Evolutionary conservation across 2,329 filamentous ascomycete genomes (phyloP).

Genomic region (Dothideomycetidae sp.): DNA sequence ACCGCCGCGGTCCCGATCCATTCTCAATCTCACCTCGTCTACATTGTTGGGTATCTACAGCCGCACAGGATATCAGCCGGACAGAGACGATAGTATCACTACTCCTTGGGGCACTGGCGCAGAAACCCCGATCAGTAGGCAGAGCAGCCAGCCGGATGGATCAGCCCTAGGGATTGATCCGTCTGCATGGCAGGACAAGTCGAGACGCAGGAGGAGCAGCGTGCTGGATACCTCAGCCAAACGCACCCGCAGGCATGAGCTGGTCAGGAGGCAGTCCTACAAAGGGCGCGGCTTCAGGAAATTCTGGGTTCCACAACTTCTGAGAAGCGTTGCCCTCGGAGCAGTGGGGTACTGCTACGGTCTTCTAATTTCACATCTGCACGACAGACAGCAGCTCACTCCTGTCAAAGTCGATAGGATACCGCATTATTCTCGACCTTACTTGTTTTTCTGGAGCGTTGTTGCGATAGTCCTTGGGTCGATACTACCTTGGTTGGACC

Average conservation of each 20-base stretch:
- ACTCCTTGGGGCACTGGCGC: constrained; percentile 71
- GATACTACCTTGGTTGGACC: constrained; percentile 72
- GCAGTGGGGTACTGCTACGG: constrained; percentile 72
- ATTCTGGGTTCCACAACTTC: constrained; percentile 31
- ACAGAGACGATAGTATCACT: constrained; percentile 34
- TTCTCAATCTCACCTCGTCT: constrained; percentile 74
- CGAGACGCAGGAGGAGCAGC: constrained; percentile 8
- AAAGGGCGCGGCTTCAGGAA: constrained; percentile 16
- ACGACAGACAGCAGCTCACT: constrained; percentile 51
- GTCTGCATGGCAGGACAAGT: constrained; percentile 4
- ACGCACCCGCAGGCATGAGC: constrained; percentile 5
- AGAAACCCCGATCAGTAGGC: constrained; percentile 44
- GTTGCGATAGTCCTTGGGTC: constrained; percentile 66
- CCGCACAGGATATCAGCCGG: constrained; percentile 42
- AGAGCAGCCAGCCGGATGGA: constrained; percentile 10
- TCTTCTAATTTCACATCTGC: constrained; percentile 63
- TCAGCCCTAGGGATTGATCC: constrained; percentile 9
- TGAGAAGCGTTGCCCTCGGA: constrained; percentile 46
- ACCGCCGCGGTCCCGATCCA: constrained; percentile 53
- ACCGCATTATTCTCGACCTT: constrained; percentile 45
- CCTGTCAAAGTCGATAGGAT: constrained; percentile 47
- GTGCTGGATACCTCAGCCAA: constrained; percentile 10
- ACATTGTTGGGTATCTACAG: constrained; percentile 88
- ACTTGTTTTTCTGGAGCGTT: constrained; percentile 68
- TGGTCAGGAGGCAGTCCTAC: constrained; percentile 2